Percentiles rank a stretch among this genome's conserved stretches.
Evolutionary conservation across 2,329 filamentous ascomycete species (phyloP).

Genomic region (Bipolaris zeicola): DNA sequence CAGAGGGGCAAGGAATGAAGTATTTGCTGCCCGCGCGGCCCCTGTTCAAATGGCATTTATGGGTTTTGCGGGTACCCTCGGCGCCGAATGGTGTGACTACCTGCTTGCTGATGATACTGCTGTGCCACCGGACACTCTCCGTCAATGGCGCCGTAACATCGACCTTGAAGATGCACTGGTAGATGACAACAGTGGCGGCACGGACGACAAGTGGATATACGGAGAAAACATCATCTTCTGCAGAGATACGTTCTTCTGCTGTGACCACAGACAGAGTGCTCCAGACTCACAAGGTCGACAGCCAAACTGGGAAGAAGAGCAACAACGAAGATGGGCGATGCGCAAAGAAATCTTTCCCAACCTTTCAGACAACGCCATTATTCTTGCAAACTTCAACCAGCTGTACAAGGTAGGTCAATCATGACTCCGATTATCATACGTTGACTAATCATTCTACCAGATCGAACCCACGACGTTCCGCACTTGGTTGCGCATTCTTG

Average conservation of each 20-base stretch:
- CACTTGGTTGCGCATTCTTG: conserved; percentile 90
- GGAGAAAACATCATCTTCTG: conserved; percentile 97
- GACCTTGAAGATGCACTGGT: conserved; percentile 70
- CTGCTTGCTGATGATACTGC: conserved; percentile 88
- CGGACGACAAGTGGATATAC: conserved; percentile 85
- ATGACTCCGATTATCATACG: neutral
- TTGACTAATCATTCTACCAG: conserved; percentile 54
- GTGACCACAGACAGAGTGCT: conserved; percentile 91
- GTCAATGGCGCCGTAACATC: conserved; percentile 77
- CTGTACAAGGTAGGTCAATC: conserved; percentile 80
- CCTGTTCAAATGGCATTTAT: conserved; percentile 99
- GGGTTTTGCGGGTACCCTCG: conserved; percentile 95
- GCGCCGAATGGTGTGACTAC: conserved; percentile 98
- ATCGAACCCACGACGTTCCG: conserved; percentile 97
- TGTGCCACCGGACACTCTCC: conserved; percentile 79
- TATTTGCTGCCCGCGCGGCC: conserved; percentile 91
- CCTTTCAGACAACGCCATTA: conserved; percentile 80
- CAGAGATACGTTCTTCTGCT: conserved; percentile 95
- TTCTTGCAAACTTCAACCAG: conserved; percentile 98
- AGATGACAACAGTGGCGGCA: conserved; percentile 69
- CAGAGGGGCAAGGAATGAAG: conserved; percentile 92
- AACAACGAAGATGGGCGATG: conserved; percentile 84
- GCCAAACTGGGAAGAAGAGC: conserved; percentile 83
- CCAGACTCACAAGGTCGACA: conserved; percentile 68
- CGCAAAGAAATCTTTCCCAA: conserved; percentile 88